Base-by-base conservation (phyloP, 345 rosid genomes). In the Acer negundo region DNA sequence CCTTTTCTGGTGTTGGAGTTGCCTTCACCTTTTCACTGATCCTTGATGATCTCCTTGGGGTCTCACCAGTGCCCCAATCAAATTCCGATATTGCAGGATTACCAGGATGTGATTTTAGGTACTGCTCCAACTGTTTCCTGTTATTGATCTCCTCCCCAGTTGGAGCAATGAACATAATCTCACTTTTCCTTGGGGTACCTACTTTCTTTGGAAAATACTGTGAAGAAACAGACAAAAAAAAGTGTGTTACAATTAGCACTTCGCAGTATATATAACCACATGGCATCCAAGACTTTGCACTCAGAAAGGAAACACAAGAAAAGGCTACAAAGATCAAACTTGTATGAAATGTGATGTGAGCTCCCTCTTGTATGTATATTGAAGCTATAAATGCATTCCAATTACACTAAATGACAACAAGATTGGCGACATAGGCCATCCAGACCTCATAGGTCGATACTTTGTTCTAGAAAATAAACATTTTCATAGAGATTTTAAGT, bases 11-110 rank as follows among this genome's bases (percentile, higher is more conserved):
- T 3, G 91, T 83, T 10, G 97, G 94, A 35, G 91, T 79, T 26
- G 94, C 86, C 84, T 92, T 93, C 35, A 77, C 80, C 87, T 90
- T 93, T 78, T 82, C 93, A 69, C 91, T 87, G 84, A 93, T 88
- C 79, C 97, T 91, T 62, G 98, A 87, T 16, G 97, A 92, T 82
- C 98, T 87, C 86, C 97, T 90, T 20, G 95, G 97, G 28, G 90
- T 87, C 84, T 90, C 97, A 74, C 95, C 92, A 22, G 91, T 89
- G 10, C 89, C 88, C 98, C 98, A 93, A 69, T 93, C 97, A 77
- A 93, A 92, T 79, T 89, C 92, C 0, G 90, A 8, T 53, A 86
- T 69, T 1, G 87, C 80, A 1, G 93, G 97, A 82, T 82, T 90
- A 44, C 91, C 93, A 70, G 92, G 90, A 80, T 92, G 84, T 2